phyloP scores from a whole-genome alignment of 2,329 filamentous ascomycete genomes.

The Ceratocystis cacaofunesta region DNA sequence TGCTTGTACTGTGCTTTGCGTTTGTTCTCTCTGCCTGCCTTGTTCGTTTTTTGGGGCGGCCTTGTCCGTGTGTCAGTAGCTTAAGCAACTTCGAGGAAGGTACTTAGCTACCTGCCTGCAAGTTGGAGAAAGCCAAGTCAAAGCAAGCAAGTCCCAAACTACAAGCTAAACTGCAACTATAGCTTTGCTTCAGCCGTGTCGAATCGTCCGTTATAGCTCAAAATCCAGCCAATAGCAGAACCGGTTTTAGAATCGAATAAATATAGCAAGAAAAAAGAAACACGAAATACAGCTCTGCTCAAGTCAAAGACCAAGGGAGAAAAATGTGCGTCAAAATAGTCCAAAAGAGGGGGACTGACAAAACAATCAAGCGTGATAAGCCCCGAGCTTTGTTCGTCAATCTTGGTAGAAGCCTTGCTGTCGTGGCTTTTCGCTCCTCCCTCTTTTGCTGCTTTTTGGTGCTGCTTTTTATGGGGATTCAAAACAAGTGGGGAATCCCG shows the following conservation, averaged over 20 bases:
- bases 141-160: background rate
- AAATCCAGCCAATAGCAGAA: background rate
- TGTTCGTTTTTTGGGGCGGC: background rate
- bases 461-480: background rate
- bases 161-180: background rate
- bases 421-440: background rate
- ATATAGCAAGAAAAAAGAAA: background rate
- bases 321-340: background rate
- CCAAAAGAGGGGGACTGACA: background rate
- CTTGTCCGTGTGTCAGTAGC: background rate
- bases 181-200: conserved; percentile 3
- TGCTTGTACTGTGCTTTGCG: background rate
- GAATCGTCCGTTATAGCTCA: background rate
- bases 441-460: background rate
- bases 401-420: background rate
- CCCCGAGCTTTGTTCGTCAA: background rate
- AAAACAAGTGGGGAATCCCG: background rate
- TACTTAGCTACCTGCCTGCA: background rate
- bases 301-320: background rate
- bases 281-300: background rate
- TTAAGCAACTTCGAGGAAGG: too few species aligned
- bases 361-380: background rate
- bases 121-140: background rate
- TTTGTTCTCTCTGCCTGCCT: background rate
- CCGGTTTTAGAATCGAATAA: background rate